A percentile compares a stretch with the other conserved stretches of the same genome.
Conservation (phyloP, 352 stramenopile genomes). For the Globisporangium nunn region DNA sequence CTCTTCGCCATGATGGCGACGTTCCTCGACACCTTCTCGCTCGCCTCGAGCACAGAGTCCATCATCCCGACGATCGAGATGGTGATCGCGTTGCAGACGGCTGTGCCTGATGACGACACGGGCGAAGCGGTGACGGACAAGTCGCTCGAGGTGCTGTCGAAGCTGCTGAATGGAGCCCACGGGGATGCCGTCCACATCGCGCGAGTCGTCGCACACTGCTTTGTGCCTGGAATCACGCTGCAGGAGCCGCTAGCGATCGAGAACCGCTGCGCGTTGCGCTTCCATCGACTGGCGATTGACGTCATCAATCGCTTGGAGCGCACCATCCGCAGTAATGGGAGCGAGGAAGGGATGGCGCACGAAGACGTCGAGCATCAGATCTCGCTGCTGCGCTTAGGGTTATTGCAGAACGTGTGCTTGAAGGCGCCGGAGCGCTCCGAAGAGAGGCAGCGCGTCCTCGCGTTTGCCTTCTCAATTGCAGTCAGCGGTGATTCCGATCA, state of each 20-base stretch:
- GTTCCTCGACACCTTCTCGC: slow-evolving; percentile 54
- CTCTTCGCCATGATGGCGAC: slow-evolving; percentile 48
- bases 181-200: slow-evolving; percentile 47
- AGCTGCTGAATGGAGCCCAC: slow-evolving; percentile 41
- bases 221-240: slow-evolving; percentile 59
- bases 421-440: slow-evolving; percentile 63
- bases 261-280: slow-evolving; percentile 41
- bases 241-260: slow-evolving; percentile 55
- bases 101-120: slow-evolving; percentile 27
- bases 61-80: slow-evolving; percentile 71
- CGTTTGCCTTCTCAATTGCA: slow-evolving; percentile 38
- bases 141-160: slow-evolving; percentile 37
- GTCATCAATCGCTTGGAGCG: slow-evolving; percentile 35
- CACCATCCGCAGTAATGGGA: slow-evolving; percentile 6
- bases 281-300: slow-evolving; percentile 61
- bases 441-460: slow-evolving; percentile 59
- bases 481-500: slow-evolving; percentile 16
- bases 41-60: slow-evolving; percentile 62
- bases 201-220: slow-evolving; percentile 61
- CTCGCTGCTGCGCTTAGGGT: slow-evolving; percentile 40
- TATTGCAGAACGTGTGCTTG: slow-evolving; percentile 77
- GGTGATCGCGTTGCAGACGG: slow-evolving; percentile 54
- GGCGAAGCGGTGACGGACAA: slow-evolving; percentile 27
- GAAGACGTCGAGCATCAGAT: slow-evolving; percentile 26
- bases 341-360: slow-evolving; percentile 20